These are phyloP conservation scores for Wallacemonas collosoma DNA, from an alignment of 208 protist genomes.

Conservation along the genomic window DNA sequence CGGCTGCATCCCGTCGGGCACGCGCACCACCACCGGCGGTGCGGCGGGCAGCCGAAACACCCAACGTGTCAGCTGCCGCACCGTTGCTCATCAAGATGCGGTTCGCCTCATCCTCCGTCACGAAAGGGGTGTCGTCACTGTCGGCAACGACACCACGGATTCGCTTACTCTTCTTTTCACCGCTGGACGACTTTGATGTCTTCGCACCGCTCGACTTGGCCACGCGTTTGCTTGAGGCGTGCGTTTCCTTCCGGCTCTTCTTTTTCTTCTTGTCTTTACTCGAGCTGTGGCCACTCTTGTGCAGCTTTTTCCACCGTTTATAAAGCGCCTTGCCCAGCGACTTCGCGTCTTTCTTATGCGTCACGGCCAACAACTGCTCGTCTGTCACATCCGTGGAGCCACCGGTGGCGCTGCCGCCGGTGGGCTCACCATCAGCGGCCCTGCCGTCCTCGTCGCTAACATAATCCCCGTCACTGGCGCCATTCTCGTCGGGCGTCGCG, in stretches of 20 bases:
- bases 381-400: conserved; percentile 28
- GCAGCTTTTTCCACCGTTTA: conserved; percentile 81
- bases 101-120: conserved; percentile 19
- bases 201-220: conserved; percentile 22
- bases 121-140: conserved; percentile 17
- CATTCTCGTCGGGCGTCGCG: conserved; percentile 21
- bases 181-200: conserved; percentile 17
- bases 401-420: conserved; percentile 1
- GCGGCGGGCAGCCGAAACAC: conserved; percentile 14
- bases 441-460: conserved; percentile 13
- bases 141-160: conserved; percentile 8
- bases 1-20: background rate
- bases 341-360: conserved; percentile 58
- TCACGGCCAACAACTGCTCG: conserved; percentile 43
- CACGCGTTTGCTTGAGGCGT: conserved; percentile 20
- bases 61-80: conserved; percentile 8
- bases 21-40: conserved; percentile 3
- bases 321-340: conserved; percentile 52
- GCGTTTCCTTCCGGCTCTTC: conserved; percentile 31
- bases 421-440: background rate
- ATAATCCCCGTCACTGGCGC: background rate
- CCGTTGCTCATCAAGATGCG: background rate
- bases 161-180: conserved; percentile 13
- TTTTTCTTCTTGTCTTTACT: conserved; percentile 26
- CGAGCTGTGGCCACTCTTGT: conserved; percentile 7